These are phyloP conservation scores for Sporothrix brunneoviolacea DNA, from an alignment of 2,329 filamentous ascomycete genomes.

Conservation along the genomic window DNA sequence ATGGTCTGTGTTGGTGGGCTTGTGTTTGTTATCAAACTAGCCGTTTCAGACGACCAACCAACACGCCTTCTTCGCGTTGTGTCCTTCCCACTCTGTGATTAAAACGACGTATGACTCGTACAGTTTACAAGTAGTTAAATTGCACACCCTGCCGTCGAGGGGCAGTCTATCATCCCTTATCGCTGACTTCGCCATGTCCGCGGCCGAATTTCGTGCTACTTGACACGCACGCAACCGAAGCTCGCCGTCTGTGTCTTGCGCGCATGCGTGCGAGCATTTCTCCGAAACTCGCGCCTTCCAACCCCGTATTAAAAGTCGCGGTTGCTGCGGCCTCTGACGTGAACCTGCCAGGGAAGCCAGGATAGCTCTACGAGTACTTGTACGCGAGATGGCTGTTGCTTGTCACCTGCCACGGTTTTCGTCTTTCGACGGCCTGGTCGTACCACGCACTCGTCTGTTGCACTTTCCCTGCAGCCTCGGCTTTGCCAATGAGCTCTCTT, in stretches of 20 bases:
- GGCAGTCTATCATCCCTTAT: too few relatives aligned
- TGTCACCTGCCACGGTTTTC: slow-evolving; percentile 7
- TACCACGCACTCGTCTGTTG: neutral
- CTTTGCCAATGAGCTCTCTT: too few relatives aligned
- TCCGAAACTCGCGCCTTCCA: neutral
- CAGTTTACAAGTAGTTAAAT: too few relatives aligned
- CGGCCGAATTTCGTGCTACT: neutral
- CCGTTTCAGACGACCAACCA: slow-evolving; percentile 11
- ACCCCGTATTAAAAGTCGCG: neutral
- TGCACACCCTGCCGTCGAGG: too few relatives aligned
- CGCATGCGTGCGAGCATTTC: neutral
- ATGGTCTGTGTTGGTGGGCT: slow-evolving; percentile 3
- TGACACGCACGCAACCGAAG: slow-evolving; percentile 1
- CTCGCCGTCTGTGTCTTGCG: too few relatives aligned
- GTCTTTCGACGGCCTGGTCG: neutral
- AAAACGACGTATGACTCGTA: too few relatives aligned
- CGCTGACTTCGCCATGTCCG: too few relatives aligned
- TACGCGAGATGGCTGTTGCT: neutral
- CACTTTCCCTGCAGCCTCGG: too few relatives aligned
- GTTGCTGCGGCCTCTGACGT: too few relatives aligned
- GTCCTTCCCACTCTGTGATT: too few relatives aligned
- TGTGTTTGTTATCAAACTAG: neutral
- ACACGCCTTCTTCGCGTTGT: neutral
- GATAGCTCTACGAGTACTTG: too few relatives aligned
- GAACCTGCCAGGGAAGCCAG: too few relatives aligned